A percentile compares a stretch with the other conserved stretches of the same genome.
Conservation (phyloP, 2,329 filamentous ascomycete genomes). For the Sporothrix pseudoabietina region DNA sequence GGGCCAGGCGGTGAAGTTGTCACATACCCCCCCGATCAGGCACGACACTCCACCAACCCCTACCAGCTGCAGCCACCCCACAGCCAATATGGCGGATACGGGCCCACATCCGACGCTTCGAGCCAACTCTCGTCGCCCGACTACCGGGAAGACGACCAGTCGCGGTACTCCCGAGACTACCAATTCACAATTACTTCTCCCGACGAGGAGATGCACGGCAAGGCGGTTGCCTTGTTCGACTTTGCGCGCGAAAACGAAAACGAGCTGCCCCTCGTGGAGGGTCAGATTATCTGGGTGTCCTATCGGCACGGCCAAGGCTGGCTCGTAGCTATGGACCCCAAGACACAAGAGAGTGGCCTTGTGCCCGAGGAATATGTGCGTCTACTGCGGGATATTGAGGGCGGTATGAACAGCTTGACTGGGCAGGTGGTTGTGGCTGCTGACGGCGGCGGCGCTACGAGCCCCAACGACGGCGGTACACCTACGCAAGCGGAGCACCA, state of each 20-base stretch:
- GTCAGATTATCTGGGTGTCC: constrained; percentile 94
- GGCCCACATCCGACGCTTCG: constrained; percentile 60
- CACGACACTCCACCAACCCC: constrained; percentile 57
- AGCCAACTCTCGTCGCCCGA: constrained; percentile 62
- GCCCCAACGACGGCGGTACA: constrained; percentile 60
- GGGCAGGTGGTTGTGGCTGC: constrained; percentile 49
- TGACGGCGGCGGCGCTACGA: constrained; percentile 57
- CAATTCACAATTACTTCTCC: constrained; percentile 93
- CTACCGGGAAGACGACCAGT: constrained; percentile 65
- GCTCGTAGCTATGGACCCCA: constrained; percentile 94
- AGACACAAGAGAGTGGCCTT: constrained; percentile 88
- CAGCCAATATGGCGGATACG: constrained; percentile 52
- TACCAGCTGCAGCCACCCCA: constrained; percentile 52
- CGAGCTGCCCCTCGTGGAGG: constrained; percentile 87
- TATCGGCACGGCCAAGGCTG: constrained; percentile 96
- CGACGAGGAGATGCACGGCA: constrained; percentile 97
- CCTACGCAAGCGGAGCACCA: constrained; percentile 63
- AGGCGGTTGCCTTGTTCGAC: constrained; percentile 92
- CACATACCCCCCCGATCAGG: constrained; percentile 70
- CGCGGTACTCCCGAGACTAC: constrained; percentile 85
- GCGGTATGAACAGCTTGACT: constrained; percentile 74
- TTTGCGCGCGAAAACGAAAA: constrained; percentile 96
- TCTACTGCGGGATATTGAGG: constrained; percentile 88
- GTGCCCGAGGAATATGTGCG: constrained; percentile 97
- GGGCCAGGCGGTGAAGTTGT: constrained; percentile 79